Base-by-base conservation (phyloP, 768 basidiomycete species). In the Lepiota brunneoincarnata region DNA sequence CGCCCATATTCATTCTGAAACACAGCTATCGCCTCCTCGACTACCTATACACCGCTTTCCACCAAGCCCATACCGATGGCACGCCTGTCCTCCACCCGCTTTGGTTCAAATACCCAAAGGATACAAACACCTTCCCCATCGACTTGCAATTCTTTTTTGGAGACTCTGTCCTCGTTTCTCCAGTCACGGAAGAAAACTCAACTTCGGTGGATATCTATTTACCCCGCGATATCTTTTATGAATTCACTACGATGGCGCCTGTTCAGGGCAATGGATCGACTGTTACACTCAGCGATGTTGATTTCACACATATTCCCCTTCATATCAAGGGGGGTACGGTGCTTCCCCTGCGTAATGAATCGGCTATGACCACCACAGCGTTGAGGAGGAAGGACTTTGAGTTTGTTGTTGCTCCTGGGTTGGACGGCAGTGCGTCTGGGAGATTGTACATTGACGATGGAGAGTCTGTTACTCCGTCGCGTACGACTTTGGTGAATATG, bases 71-170 rank as follows among this genome's bases (percentile, higher is more conserved):
- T 55, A 42, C 70, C 15, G 77, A 81, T 55, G 87, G 86, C n/a
- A 82, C 83, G 0, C 83, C 86, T 4, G 75, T 86, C 23, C 69
- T 86, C n/a, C 72, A 80, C 51, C 83, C 86, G 12, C 64, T 87
- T 31, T 87, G 77, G 75, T 86, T 78, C 76, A 78, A 79, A 56
- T 89, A 86, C 60, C 85, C 87, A 5, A 75, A 79, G 51, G 87
- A 89, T 64, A 12, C 68, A 1, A 69, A 73, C 34, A 86, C 86
- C 0, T 87, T 74, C 65, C 62, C 70, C 4, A 80, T 87, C 63
- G 85, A 86, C 57, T 73, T 80, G 35, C 86, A 89, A 60, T 87
- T 84, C 75, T 78, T 88, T 73, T 87, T 75, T 60, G 87, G 86
- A 10, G 73, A 79, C 59, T 81, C 81, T 9, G 71, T 89, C 63